phyloP scores from a whole-genome alignment of 768 basidiomycete genomes.

The Xanthoconium stramineum region DNA sequence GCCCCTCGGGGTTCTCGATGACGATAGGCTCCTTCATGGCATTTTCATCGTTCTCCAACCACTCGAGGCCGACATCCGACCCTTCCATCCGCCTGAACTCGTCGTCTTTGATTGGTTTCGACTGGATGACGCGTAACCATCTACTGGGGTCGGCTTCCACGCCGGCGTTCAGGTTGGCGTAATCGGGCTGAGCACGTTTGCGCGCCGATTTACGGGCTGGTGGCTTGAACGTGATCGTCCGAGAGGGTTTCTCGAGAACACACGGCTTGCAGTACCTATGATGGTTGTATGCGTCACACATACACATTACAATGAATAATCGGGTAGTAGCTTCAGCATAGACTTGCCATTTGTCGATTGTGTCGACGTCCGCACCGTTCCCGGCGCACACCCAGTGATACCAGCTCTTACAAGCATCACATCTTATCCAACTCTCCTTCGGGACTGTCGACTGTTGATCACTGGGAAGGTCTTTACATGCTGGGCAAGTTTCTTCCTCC shows the following conservation, averaged over 20 bases:
- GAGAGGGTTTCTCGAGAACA: constrained; percentile 52
- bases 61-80: constrained; percentile 61
- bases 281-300: constrained; percentile 16
- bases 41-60: constrained; percentile 67
- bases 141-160: constrained; percentile 56
- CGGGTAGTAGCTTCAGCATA: constrained; percentile 7
- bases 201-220: constrained; percentile 80
- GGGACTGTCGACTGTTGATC: constrained; percentile 38
- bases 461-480: constrained; percentile 40
- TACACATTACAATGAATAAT: constrained; percentile 12
- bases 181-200: constrained; percentile 72
- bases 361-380: constrained; percentile 58
- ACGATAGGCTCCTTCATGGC: constrained; percentile 85
- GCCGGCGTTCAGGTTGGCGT: constrained; percentile 70
- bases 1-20: constrained; percentile 69
- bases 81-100: constrained; percentile 69
- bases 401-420: constrained; percentile 80
- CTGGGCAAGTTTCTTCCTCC: constrained; percentile 45
- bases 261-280: constrained; percentile 71
- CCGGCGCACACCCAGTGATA: constrained; percentile 83
- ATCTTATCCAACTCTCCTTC: constrained; percentile 79
- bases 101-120: constrained; percentile 59
- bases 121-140: constrained; percentile 69
- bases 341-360: constrained; percentile 75
- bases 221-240: constrained; percentile 68